A percentile compares a stretch with the other conserved stretches of the same genome.
Conservation (phyloP, 2,329 filamentous ascomycete species). For the Trichoderma lentiforme region DNA sequence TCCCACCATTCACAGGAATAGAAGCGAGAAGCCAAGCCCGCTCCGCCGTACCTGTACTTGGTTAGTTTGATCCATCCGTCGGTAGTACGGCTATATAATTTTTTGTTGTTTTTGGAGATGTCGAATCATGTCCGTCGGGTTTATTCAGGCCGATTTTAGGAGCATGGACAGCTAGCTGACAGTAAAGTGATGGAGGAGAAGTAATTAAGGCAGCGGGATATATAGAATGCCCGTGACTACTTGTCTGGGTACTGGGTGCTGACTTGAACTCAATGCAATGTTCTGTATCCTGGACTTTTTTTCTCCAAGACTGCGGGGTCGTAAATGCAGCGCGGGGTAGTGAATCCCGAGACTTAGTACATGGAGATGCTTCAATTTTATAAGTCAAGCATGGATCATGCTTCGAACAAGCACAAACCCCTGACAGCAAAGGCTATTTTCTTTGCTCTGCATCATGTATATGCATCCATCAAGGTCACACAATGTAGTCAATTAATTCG, state of each 20-base stretch:
- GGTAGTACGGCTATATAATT: not conserved
- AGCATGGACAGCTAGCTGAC: not conserved
- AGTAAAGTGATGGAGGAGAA: not conserved
- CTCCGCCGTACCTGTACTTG: not conserved
- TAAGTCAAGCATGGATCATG: not conserved
- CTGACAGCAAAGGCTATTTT: not conserved
- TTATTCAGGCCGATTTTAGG: not conserved
- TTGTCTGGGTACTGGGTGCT: not conserved
- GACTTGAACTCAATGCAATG: not conserved
- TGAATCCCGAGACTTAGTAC: not conserved
- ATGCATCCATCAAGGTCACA: not conserved
- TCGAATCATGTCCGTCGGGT: not conserved
- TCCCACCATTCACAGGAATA: constrained; percentile 9
- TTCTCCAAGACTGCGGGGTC: constrained; percentile 9
- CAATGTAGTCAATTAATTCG: not conserved
- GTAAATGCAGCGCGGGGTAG: constrained; percentile 2
- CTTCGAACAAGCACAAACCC: not conserved
- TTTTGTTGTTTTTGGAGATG: not conserved
- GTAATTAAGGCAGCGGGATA: not conserved
- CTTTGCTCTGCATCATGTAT: not conserved
- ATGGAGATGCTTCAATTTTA: not conserved
- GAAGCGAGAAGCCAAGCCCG: not conserved
- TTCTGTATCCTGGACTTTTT: not conserved
- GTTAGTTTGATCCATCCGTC: constrained; percentile 11
- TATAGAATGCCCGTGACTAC: not conserved